Base-by-base conservation (phyloP, 2,329 filamentous ascomycete genomes). In the Xylariaceae sp. region DNA sequence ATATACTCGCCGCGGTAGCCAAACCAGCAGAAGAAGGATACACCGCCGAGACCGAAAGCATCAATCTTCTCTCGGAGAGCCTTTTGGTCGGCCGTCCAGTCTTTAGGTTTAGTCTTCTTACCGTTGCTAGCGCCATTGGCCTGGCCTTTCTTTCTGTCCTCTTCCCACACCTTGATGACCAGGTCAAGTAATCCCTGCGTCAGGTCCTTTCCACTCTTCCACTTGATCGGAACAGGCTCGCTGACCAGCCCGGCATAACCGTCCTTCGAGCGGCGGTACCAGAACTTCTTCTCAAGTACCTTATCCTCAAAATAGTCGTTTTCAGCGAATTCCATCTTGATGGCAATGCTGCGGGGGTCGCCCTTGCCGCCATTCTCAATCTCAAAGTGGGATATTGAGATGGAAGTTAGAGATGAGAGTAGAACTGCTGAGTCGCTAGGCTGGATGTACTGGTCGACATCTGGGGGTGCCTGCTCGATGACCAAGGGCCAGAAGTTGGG, bases 401-500 rank as follows among this genome's bases (percentile, higher is more conserved):
- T 65, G 62, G 80, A 80, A 54, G 78, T 81, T 52, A 97, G 84
- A 48, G 81, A 79, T 33, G 83, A 80, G 59, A 87, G 81, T 54
- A 97, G 82, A 57, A 94, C 76, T 7, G 82, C 81, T 11, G 87
- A 85, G 77, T 97, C 93, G 42, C 83, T 82, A 36, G 91, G 88
- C 70, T 91, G 87, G 70, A 97, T 88, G 79, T 87, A 92, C 74
- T 91, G 87, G 75, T 96, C 92, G 64, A 99, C 83, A 59, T 96
- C 91, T 40, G 83, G 81, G 2, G 92, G 92, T 2, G 89, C 86
- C 75, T 92, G 88, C 77, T 96, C 90, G 71, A 97, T 82, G 52
- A 97, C 92, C 53, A 95, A 83, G n/a, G 90, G 81, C 94, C 94
- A 97, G 84, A 97, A 99, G 77, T 90, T 85, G 64, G 85, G 83